Evolutionary conservation across 495 filamentous ascomycete species (phyloP).

Genomic region (Aspergillus wentii): DNA sequence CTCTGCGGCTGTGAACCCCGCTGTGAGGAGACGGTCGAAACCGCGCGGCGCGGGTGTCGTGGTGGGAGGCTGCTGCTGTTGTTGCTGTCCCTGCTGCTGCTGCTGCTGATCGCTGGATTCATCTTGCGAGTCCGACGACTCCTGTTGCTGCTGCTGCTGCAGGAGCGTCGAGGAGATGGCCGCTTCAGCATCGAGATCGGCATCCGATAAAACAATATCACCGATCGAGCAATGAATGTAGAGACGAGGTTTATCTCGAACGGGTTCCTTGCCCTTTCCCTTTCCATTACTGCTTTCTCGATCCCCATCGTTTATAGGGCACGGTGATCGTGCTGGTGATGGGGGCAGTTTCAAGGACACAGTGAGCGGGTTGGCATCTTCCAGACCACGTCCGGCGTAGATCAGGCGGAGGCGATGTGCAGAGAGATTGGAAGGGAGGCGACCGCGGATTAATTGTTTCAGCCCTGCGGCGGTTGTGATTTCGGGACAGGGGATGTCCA

Average conservation of each 20-base stretch:
- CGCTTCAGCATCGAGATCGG: conserved; percentile 68
- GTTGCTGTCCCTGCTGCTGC: conserved; percentile 5
- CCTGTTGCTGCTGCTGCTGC: conserved; percentile 8
- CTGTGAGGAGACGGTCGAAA: conserved; percentile 78
- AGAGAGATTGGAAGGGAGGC: conserved; percentile 57
- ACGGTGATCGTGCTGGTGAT: conserved; percentile 22
- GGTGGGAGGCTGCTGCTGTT: conserved; percentile 18
- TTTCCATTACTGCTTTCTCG: conserved; percentile 25
- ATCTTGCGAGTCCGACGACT: background rate
- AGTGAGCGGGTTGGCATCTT: conserved; percentile 61
- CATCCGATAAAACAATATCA: conserved; percentile 51
- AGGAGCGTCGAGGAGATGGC: conserved; percentile 34
- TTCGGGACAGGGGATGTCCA: conserved; percentile 63
- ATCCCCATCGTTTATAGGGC: too few species aligned
- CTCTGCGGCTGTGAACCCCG: conserved; percentile 77
- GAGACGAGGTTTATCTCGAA: conserved; percentile 48
- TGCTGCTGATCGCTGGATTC: background rate
- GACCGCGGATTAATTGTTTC: conserved; percentile 73
- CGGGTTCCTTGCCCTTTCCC: conserved; percentile 52
- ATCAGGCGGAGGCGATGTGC: conserved; percentile 77
- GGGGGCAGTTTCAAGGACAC: conserved; percentile 58
- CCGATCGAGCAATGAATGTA: conserved; percentile 92
- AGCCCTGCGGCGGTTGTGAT: conserved; percentile 68
- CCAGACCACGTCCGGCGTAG: conserved; percentile 77
- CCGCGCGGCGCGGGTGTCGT: conserved; percentile 68